A percentile compares a stretch with the other conserved stretches of the same genome.
Conservation (phyloP, 371 early-diverging fungal species). For the Circinella minor region DNA sequence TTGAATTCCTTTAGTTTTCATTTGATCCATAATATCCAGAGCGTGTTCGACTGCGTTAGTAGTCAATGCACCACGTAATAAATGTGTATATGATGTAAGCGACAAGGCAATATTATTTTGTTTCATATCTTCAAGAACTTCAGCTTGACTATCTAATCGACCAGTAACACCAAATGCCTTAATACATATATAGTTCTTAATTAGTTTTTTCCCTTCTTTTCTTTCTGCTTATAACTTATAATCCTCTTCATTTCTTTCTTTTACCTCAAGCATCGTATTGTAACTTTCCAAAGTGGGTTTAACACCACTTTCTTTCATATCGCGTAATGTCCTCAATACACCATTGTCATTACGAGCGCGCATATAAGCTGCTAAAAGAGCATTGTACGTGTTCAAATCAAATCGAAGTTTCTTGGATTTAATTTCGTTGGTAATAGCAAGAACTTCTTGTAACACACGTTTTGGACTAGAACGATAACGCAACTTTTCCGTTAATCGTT, state of each 20-base stretch:
- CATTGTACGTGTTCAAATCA: constrained; percentile 57
- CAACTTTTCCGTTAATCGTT: constrained; percentile 20
- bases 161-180: constrained; percentile 12
- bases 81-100: constrained; percentile 41
- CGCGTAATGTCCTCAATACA: constrained; percentile 22
- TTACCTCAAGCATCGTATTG: constrained; percentile 38
- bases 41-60: constrained; percentile 49
- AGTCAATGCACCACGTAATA: constrained; percentile 48
- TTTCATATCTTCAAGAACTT: constrained; percentile 38
- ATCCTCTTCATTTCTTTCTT: not conserved
- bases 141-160: not conserved
- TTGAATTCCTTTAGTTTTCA: constrained; percentile 41
- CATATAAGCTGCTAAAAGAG: constrained; percentile 49
- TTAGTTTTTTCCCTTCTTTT: not conserved
- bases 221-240: not conserved
- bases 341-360: constrained; percentile 26
- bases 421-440: constrained; percentile 36
- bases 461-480: constrained; percentile 17
- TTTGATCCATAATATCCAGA: constrained; percentile 49
- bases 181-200: not conserved
- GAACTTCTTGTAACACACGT: constrained; percentile 20
- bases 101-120: constrained; percentile 37
- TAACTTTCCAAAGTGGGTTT: constrained; percentile 40
- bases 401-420: constrained; percentile 37
- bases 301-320: constrained; percentile 38